Evolutionary conservation across 139 green algal species (phyloP), one percentile per base, ranked within the genome.

Genomic region (Picochlorum sp.): DNA sequence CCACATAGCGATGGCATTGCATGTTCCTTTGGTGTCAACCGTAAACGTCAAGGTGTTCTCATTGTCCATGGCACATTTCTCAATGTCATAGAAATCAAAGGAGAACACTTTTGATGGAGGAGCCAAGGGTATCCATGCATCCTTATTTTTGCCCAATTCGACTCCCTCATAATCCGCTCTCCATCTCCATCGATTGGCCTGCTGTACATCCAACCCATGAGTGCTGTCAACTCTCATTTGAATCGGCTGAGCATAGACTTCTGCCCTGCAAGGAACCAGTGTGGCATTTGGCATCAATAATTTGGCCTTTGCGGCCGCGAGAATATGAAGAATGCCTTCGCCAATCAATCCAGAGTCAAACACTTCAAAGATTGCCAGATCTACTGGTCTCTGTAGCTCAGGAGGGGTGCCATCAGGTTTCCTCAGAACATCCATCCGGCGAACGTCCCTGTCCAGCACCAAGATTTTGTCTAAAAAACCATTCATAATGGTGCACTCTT

Each of bases 331-430:
- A 26, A 80, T 77, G 14, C 88, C 88, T 65, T 95, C 88, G 1
- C 88, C 88, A 28, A 95, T 89, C 20, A 90, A 59, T 5, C 88
- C 88, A 13, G 62, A 79, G 67, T 95, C 88, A 65, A 95, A 95
- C 10, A 89, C 78, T 78, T 93, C 84, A 59, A 83, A 91, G 7
- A 88, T 70, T 9, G 77, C 21, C 14, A 88, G 38, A 64, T 84
- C 61, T 69, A 71, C 69, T 69, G 58, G 69, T 14, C 60, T 44
- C 8, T 80, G 71, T 64, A 92, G 67, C 62, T 90, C 85, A 13
- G 80, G 75, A 0, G 65, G 59, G 9, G 61, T 77, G 23, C 84
- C 82, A 60, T 88, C 82, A 13, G 80, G 73, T 54, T 84, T 75
- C 13, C 49, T 52, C 10, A 58, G n/a, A 28, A 62, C 66, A 30